These are phyloP conservation scores for Geosmithia flava DNA, from an alignment of 2,329 filamentous ascomycete species.

Conservation along the genomic window DNA sequence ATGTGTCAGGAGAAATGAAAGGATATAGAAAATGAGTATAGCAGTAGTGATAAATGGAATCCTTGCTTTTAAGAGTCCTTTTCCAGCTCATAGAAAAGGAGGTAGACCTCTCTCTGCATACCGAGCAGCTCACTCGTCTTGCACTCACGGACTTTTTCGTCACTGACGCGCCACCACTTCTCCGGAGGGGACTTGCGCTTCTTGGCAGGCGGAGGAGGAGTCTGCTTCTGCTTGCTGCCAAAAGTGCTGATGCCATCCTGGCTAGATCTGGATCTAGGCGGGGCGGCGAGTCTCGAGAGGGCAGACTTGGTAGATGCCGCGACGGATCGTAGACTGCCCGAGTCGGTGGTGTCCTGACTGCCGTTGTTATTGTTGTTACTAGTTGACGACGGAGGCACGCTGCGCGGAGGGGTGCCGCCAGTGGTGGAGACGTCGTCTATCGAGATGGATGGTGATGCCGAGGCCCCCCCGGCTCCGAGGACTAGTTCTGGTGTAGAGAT, in stretches of 20 bases:
- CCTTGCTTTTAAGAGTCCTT: constrained; percentile 19
- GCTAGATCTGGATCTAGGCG: constrained; percentile 6
- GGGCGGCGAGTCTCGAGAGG: constrained; percentile 31
- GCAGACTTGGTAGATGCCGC: constrained; percentile 43
- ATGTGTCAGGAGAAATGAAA: too few species aligned
- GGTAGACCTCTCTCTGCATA: constrained; percentile 93
- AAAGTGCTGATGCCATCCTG: constrained; percentile 7
- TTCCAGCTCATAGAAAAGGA: constrained; percentile 90
- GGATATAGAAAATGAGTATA: neutral
- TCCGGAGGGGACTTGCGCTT: constrained; percentile 49
- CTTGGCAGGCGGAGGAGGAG: constrained; percentile 24
- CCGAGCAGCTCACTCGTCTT: constrained; percentile 83
- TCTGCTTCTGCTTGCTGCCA: constrained; percentile 1
- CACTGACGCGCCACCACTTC: constrained; percentile 93
- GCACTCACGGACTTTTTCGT: constrained; percentile 91
- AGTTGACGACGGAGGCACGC: constrained; percentile 9
- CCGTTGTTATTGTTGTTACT: constrained; percentile 16
- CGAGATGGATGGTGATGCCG: constrained; percentile 8
- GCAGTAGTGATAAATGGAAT: neutral
- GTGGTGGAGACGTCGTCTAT: constrained; percentile 20
- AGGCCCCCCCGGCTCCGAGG: constrained; percentile 10
- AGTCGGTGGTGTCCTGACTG: constrained; percentile 29
- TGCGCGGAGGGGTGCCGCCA: constrained; percentile 9
- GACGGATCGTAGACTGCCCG: constrained; percentile 41
- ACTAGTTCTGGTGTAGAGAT: constrained; percentile 35